Conservation (phyloP, 2,329 filamentous ascomycete species). For the Diaporthe sp. region DNA sequence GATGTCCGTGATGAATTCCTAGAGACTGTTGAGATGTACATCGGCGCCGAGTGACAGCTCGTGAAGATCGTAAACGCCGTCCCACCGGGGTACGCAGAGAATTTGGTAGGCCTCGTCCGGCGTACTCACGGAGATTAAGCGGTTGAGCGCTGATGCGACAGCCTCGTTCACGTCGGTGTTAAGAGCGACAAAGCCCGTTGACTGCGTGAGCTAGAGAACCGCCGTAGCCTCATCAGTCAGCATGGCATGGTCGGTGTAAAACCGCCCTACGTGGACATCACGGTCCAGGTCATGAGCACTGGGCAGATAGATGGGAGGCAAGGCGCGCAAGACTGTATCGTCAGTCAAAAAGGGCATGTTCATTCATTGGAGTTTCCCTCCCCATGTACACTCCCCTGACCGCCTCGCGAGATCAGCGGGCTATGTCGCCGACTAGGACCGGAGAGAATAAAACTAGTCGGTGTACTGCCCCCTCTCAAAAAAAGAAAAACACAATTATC, state of each 20-base stretch:
- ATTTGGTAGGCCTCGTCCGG: not conserved
- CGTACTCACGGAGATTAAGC: not conserved
- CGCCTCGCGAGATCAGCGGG: conserved; percentile 24
- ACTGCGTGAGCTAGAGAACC: not conserved
- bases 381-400: not conserved
- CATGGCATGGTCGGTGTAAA: not conserved
- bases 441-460: conserved; percentile 6
- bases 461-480: not conserved
- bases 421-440: conserved; percentile 8
- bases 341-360: conserved; percentile 4
- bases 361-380: conserved; percentile 7
- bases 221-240: not conserved
- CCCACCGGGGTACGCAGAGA: not conserved
- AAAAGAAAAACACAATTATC: conserved; percentile 25
- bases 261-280: not conserved
- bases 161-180: conserved; percentile 1
- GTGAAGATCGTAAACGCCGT: not conserved
- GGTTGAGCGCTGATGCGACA: not conserved
- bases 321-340: not conserved
- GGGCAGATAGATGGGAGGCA: not conserved
- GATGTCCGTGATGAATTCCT: not conserved
- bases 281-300: not conserved
- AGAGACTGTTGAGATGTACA: not conserved
- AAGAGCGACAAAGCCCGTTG: not conserved
- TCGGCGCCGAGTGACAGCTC: not conserved